phyloP scores from a whole-genome alignment of 1,284 basidiomycete genomes.

The Boletellus dicymbophilus region DNA sequence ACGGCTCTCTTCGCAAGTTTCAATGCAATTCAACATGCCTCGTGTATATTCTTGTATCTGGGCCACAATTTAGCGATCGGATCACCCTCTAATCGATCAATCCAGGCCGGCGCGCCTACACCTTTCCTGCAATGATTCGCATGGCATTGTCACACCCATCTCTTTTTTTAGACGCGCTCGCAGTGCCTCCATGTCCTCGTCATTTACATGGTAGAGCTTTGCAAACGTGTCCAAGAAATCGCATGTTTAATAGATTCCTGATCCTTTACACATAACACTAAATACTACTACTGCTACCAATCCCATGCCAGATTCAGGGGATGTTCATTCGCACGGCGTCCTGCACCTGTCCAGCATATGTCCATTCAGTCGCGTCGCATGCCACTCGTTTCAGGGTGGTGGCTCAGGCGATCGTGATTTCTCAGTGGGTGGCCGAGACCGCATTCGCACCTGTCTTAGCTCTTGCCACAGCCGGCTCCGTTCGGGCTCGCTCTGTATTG shows the following conservation, averaged over 20 bases:
- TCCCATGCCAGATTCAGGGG: conserved; percentile 2
- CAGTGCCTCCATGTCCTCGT: conserved; percentile 11
- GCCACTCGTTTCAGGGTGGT: conserved; percentile 35
- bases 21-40: conserved; percentile 24
- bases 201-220: conserved; percentile 9
- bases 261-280: conserved; percentile 11
- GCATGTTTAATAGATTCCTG: conserved; percentile 22
- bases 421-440: conserved; percentile 46
- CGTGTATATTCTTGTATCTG: conserved; percentile 19
- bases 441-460: conserved; percentile 52
- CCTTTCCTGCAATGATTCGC: conserved; percentile 27
- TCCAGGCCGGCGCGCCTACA: conserved; percentile 18
- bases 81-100: conserved; percentile 24
- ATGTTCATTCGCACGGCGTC: conserved; percentile 13
- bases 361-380: conserved; percentile 14
- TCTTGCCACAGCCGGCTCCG: conserved; percentile 60
- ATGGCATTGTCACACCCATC: conserved; percentile 13
- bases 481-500: conserved; percentile 34
- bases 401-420: conserved; percentile 38
- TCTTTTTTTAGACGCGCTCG: conserved; percentile 2
- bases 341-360: conserved; percentile 28
- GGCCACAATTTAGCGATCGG: conserved; percentile 18
- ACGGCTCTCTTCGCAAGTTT: conserved; percentile 8
- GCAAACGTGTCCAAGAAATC: conserved; percentile 11
- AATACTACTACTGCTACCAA: conserved; percentile 11